These are phyloP conservation scores for Sphaerulina populicola DNA, from an alignment of 2,329 filamentous ascomycete genomes.

Conservation along the genomic window DNA sequence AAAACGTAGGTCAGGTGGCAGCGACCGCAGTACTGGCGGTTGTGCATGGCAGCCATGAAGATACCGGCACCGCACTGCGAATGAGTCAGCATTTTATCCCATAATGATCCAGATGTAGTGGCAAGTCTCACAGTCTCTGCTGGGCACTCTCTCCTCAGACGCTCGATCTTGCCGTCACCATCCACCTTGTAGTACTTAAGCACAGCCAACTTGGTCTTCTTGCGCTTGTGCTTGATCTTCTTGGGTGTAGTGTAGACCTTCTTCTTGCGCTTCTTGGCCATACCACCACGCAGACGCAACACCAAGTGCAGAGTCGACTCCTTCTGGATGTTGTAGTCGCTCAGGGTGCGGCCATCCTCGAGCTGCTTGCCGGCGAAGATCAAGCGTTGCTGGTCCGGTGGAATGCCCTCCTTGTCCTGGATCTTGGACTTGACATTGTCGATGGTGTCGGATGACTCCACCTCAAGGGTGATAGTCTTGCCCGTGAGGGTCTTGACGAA, in stretches of 20 bases:
- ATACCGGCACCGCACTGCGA: constrained; percentile 95
- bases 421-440: constrained; percentile 97
- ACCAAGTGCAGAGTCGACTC: constrained; percentile 60
- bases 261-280: constrained; percentile 98
- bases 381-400: constrained; percentile 88
- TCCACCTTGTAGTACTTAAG: constrained; percentile 99
- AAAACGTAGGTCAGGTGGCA: constrained; percentile 66
- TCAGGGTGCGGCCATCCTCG: constrained; percentile 83
- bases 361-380: constrained; percentile 97
- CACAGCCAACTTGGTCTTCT: constrained; percentile 99
- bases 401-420: constrained; percentile 90
- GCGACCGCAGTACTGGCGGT: constrained; percentile 90
- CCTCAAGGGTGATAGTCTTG: too few species aligned
- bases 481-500: too few species aligned
- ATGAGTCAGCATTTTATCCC: constrained; percentile 7
- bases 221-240: constrained; percentile 99
- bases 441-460: too few species aligned
- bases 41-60: constrained; percentile 99
- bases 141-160: constrained; percentile 95
- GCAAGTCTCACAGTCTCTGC: constrained; percentile 63
- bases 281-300: constrained; percentile 54
- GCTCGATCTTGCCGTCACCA: constrained; percentile 99
- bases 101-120: background rate
- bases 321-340: constrained; percentile 87
- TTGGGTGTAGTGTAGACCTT: constrained; percentile 99